A percentile compares a stretch with the other conserved stretches of the same genome.
Evolutionary conservation across 1,284 basidiomycete genomes (phyloP).

Genomic region (Fomitopsis palustris): DNA sequence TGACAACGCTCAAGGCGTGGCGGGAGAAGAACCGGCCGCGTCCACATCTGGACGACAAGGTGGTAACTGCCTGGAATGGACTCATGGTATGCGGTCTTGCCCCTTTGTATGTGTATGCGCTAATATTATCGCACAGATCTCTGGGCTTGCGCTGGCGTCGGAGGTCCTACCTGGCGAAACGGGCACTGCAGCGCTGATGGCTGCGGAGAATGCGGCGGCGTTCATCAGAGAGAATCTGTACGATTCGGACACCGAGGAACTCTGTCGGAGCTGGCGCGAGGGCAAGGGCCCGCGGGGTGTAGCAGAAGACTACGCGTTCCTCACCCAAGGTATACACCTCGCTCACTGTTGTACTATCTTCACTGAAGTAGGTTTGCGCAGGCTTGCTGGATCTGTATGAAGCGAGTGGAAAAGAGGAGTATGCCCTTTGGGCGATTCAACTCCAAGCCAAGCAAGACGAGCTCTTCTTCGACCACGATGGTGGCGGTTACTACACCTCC

Average conservation of each 20-base stretch:
- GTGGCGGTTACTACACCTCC: conserved; percentile 40
- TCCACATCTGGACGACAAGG: conserved; percentile 44
- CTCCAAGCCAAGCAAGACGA: conserved; percentile 40
- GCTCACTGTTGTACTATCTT: not conserved
- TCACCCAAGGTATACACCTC: conserved; percentile 24
- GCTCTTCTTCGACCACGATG: conserved; percentile 37
- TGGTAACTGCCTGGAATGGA: conserved; percentile 42
- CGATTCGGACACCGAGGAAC: conserved; percentile 18
- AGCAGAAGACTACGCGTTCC: conserved; percentile 28
- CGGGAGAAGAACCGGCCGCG: conserved; percentile 35
- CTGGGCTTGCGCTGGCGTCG: conserved; percentile 21
- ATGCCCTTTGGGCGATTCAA: conserved; percentile 31
- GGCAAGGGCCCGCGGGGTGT: conserved; percentile 24
- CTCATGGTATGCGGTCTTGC: conserved; percentile 34
- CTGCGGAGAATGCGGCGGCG: conserved; percentile 20
- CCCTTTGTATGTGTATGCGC: not conserved
- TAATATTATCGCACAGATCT: conserved; percentile 18
- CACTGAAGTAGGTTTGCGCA: conserved; percentile 1
- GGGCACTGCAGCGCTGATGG: conserved; percentile 9
- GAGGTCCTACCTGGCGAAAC: conserved; percentile 15
- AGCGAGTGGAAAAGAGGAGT: conserved; percentile 32
- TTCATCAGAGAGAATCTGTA: conserved; percentile 20
- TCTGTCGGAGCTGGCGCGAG: conserved; percentile 23
- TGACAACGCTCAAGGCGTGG: conserved; percentile 27
- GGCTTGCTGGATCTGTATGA: conserved; percentile 36